A percentile compares a stretch with the other conserved stretches of the same genome.
Evolutionary conservation across 2,329 filamentous ascomycete species (phyloP).

Genomic region (Elsinoe perseae): DNA sequence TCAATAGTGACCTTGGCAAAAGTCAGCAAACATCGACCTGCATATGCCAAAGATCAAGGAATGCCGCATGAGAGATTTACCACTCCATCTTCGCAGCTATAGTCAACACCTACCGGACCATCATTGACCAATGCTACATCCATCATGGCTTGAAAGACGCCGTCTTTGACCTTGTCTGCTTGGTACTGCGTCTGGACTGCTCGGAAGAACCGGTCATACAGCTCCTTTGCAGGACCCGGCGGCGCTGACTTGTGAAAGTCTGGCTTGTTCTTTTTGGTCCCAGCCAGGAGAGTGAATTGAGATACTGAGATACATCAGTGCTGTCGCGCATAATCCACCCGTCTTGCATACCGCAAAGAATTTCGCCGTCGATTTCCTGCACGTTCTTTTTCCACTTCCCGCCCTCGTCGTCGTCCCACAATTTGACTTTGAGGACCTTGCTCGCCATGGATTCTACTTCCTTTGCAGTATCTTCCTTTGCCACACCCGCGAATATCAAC

Average conservation of each 20-base stretch:
- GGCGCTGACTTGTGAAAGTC: slow-evolving; percentile 85
- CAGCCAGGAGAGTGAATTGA: slow-evolving; percentile 89
- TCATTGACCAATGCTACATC: slow-evolving; percentile 90
- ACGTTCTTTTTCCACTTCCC: slow-evolving; percentile 87
- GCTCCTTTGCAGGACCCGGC: slow-evolving; percentile 65
- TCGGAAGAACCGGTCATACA: slow-evolving; percentile 78
- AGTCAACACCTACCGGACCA: slow-evolving; percentile 58
- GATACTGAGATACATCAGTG: slow-evolving; percentile 57
- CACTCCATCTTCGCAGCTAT: slow-evolving; percentile 49
- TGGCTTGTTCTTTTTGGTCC: slow-evolving; percentile 91
- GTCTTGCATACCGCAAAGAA: slow-evolving; percentile 70
- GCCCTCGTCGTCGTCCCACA: slow-evolving; percentile 80
- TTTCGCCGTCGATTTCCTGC: slow-evolving; percentile 77
- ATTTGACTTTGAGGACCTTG: slow-evolving; percentile 80
- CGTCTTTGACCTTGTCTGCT: slow-evolving; percentile 74
- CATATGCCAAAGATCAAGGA: slow-evolving; percentile 11
- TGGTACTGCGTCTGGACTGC: slow-evolving; percentile 67
- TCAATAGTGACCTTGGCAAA: slow-evolving; percentile 40
- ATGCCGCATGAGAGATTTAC: slow-evolving; percentile 36
- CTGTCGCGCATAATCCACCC: background rate
- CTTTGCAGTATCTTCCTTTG: slow-evolving; percentile 80
- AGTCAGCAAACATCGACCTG: slow-evolving; percentile 14
- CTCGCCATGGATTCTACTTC: slow-evolving; percentile 75
- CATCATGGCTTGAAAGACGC: slow-evolving; percentile 99
- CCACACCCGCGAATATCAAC: slow-evolving; percentile 84